phyloP scores from a whole-genome alignment of 495 filamentous ascomycete genomes.

The Daldinia caldariorum region DNA sequence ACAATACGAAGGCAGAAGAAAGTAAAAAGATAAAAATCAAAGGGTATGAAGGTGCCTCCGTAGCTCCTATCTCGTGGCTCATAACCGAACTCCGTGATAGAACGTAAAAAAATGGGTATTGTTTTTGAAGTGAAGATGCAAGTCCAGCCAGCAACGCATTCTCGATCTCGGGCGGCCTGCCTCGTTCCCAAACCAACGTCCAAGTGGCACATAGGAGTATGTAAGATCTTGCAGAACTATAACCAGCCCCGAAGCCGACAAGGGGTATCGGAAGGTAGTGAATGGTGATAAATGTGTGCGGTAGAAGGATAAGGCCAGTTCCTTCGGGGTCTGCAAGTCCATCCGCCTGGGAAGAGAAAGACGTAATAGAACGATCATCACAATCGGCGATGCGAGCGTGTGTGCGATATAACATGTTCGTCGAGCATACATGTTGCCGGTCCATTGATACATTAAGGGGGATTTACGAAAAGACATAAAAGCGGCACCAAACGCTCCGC shows the following conservation, averaged over 20 bases:
- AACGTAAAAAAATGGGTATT: conserved; percentile 38
- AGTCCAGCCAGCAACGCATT: conserved; percentile 46
- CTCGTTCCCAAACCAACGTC: conserved; percentile 23
- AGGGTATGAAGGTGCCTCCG: conserved; percentile 48
- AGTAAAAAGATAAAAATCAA: conserved; percentile 36
- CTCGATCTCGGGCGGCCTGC: conserved; percentile 23
- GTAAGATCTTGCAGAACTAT: conserved; percentile 33
- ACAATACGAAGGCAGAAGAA: conserved; percentile 43
- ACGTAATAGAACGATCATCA: neutral
- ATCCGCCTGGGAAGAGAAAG: conserved; percentile 17
- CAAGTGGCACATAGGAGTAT: conserved; percentile 13
- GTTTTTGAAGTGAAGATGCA: conserved; percentile 41
- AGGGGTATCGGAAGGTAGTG: conserved; percentile 39
- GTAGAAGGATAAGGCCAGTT: conserved; percentile 34
- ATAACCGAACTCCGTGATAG: conserved; percentile 41
- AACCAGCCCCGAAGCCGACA: conserved; percentile 38
- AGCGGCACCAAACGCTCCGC: conserved; percentile 46
- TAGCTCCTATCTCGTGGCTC: conserved; percentile 37
- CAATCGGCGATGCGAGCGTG: conserved; percentile 7
- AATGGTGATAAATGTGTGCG: conserved; percentile 31
- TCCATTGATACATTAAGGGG: conserved; percentile 47
- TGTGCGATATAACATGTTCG: conserved; percentile 4
- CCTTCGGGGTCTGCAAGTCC: conserved; percentile 34
- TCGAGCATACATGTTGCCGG: conserved; percentile 28
- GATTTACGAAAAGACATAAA: conserved; percentile 35